Conservation (phyloP, 352 stramenopile genomes). For the Phytophthora nicotianae region DNA sequence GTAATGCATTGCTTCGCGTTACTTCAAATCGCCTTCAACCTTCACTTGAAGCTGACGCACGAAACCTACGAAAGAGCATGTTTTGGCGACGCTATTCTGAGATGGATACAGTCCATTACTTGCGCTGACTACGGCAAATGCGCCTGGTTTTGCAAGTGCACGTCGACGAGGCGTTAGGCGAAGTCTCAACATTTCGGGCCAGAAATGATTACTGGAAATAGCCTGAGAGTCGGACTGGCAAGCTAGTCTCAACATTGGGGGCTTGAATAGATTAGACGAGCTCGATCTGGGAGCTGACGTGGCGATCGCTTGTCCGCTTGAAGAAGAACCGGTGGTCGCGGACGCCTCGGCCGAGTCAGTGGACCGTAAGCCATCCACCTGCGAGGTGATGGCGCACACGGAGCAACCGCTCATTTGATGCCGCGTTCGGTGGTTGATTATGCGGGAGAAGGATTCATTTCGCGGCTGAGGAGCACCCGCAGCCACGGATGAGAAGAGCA, state of each 20-base stretch:
- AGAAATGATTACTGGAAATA: slow-evolving; percentile 4
- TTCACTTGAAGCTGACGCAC: slow-evolving; percentile 12
- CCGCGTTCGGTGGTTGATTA: not conserved
- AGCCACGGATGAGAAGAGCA: no score
- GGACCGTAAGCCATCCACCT: slow-evolving; percentile 14
- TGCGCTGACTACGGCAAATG: slow-evolving; percentile 11
- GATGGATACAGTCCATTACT: slow-evolving; percentile 34
- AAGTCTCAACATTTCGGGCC: slow-evolving; percentile 15
- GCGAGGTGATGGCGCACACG: not conserved
- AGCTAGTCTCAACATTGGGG: slow-evolving; percentile 15
- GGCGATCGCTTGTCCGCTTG: slow-evolving; percentile 5
- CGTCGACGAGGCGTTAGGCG: slow-evolving; percentile 9
- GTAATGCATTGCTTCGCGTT: slow-evolving; percentile 24
- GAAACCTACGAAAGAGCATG: slow-evolving; percentile 27
- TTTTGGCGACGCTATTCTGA: slow-evolving; percentile 6
- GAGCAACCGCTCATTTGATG: not conserved
- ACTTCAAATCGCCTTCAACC: slow-evolving; percentile 1
- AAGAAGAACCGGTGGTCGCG: slow-evolving; percentile 15
- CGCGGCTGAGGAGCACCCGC: no score
- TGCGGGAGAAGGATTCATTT: not conserved
- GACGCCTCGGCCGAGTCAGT: not conserved
- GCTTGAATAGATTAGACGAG: slow-evolving; percentile 16
- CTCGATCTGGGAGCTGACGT: slow-evolving; percentile 4
- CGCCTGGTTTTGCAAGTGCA: slow-evolving; percentile 14
- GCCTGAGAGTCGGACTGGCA: slow-evolving; percentile 2